phyloP scores from a whole-genome alignment of 257 asterid species.

The Scutellaria barbata region DNA sequence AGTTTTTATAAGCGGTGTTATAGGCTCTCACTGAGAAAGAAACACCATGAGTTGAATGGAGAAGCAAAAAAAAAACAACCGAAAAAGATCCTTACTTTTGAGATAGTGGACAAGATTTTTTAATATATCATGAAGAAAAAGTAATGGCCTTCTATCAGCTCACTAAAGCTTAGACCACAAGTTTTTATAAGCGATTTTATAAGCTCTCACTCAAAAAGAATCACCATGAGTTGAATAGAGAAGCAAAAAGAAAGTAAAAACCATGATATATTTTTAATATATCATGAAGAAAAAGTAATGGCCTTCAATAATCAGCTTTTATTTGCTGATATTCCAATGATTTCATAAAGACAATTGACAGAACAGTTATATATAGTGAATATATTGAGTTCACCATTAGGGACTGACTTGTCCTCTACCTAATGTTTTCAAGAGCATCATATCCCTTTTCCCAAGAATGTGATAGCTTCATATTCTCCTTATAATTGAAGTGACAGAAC shows the following conservation, averaged over 20 bases:
- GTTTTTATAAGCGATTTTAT: too few relatives aligned
- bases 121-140: constrained; percentile 28
- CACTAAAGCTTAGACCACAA: too few relatives aligned
- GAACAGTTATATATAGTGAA: constrained; percentile 3
- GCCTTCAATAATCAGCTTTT: constrained; percentile 9
- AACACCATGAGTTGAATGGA: constrained; percentile 9
- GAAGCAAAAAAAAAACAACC: constrained; percentile 22
- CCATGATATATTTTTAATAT: constrained; percentile 17
- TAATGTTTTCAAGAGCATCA: constrained; percentile 9
- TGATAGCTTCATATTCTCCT: constrained; percentile 25
- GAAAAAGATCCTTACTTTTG: constrained; percentile 8
- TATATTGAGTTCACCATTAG: neutral
- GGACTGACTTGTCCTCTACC: constrained; percentile 15
- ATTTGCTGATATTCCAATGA: constrained; percentile 6
- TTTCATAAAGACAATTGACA: constrained; percentile 10
- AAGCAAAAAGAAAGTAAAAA: too few relatives aligned
- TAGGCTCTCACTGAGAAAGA: constrained; percentile 11
- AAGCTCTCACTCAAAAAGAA: too few relatives aligned
- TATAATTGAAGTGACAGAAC: constrained; percentile 11
- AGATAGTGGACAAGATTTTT: neutral
- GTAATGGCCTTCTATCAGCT: too few relatives aligned
- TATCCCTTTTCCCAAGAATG: constrained; percentile 12
- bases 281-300: constrained; percentile 26
- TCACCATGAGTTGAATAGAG: too few relatives aligned
- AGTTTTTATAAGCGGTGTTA: constrained; percentile 20